These are phyloP conservation scores for Hanseniaspora mollemarum DNA, from an alignment of 805 yeast species.

Conservation along the genomic window DNA sequence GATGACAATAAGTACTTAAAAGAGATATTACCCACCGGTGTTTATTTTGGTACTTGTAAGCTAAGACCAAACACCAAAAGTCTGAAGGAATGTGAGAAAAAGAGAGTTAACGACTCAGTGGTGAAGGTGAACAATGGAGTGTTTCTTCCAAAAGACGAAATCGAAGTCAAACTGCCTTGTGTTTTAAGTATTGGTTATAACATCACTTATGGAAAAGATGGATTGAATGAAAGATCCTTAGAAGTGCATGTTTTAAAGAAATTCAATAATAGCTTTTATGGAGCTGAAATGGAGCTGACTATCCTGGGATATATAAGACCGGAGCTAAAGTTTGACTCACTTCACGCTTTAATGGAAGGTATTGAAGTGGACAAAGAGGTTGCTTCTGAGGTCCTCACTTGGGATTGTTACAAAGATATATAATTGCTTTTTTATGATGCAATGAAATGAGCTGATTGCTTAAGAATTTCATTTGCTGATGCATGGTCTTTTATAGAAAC, in stretches of 20 bases:
- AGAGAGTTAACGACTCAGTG: slow-evolving; percentile 3
- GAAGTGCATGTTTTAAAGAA: slow-evolving; percentile 77
- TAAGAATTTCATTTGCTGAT: slow-evolving; percentile 18
- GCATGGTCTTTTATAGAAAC: slow-evolving; percentile 17
- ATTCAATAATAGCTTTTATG: slow-evolving; percentile 62
- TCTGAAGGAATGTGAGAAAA: slow-evolving; percentile 20
- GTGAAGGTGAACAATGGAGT: slow-evolving; percentile 56
- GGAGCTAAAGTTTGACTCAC: slow-evolving; percentile 71
- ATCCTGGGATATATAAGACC: slow-evolving; percentile 87
- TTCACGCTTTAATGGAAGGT: slow-evolving; percentile 75
- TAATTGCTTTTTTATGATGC: background rate
- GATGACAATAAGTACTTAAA: slow-evolving; percentile 35
- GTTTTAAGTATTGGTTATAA: slow-evolving; percentile 96
- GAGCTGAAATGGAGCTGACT: slow-evolving; percentile 56
- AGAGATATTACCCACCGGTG: slow-evolving; percentile 50
- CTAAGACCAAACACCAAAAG: slow-evolving; percentile 24
- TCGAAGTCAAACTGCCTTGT: slow-evolving; percentile 52
- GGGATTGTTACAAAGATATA: slow-evolving; percentile 7
- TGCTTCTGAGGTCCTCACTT: slow-evolving; percentile 33
- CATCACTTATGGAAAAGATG: slow-evolving; percentile 59
- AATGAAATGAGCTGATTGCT: background rate
- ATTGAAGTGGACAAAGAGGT: slow-evolving; percentile 67
- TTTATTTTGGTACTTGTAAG: slow-evolving; percentile 73
- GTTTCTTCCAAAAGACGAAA: slow-evolving; percentile 32
- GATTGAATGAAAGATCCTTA: slow-evolving; percentile 60